A percentile compares a stretch with the other conserved stretches of the same genome.
Conservation (phyloP, 139 green algal genomes). For the Chlorella vulgaris region DNA sequence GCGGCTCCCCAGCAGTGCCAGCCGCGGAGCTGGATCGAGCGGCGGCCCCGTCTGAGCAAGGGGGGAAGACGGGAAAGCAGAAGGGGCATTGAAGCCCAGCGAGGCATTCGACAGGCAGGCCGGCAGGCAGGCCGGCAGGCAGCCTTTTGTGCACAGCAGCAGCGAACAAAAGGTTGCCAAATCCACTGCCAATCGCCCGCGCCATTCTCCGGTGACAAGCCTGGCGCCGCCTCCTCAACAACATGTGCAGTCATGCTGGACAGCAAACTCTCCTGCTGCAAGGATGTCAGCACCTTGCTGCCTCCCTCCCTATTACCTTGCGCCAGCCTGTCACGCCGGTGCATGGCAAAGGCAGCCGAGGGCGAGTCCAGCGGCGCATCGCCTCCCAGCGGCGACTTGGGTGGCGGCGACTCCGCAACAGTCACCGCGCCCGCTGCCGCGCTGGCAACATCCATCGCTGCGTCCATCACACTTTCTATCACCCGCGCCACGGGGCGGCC, state of each 20-base stretch:
- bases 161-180: no score
- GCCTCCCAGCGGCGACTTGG: neutral
- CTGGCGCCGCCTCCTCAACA: no score
- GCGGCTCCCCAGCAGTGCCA: neutral
- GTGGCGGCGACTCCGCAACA: neutral
- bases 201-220: no score
- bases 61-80: no score
- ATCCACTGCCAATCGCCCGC: no score
- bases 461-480: neutral
- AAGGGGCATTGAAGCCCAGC: no score
- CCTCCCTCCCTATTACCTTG: neutral
- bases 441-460: neutral
- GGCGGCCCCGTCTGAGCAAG: neutral
- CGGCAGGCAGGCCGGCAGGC: no score
- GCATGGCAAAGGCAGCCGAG: neutral
- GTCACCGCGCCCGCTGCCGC: neutral
- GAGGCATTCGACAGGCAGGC: no score
- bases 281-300: no score
- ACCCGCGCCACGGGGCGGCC: neutral
- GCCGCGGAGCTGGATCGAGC: neutral
- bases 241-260: neutral
- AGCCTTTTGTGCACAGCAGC: no score
- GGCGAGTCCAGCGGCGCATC: constrained; percentile 26
- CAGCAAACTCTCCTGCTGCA: no score
- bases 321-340: neutral